Base-by-base conservation (phyloP, 345 rosid genomes). In the Eucalyptus erythrocorys region DNA sequence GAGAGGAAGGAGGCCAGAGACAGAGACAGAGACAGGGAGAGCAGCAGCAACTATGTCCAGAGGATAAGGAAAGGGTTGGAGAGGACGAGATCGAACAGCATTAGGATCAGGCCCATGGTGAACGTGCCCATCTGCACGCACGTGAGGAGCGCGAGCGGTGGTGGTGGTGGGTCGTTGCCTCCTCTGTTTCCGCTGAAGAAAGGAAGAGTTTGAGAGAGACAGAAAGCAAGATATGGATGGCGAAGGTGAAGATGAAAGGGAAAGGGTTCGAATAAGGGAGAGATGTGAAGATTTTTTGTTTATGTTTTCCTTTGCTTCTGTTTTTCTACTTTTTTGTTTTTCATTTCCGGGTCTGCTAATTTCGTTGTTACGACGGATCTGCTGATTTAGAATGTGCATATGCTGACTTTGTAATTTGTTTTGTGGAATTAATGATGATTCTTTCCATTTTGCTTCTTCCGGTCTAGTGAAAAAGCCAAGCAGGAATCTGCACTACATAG, bases 21-120 rank as follows among this genome's bases (percentile, higher is more conserved):
- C 80, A 34, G 13, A 16, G 50, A 17, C 66, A 49, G 51, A 12
- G 68, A 76, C 76, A 61, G 27, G 51, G 76, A 87, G 47, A 66
- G 15, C 84, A 21, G 42, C 24, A 40, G 16, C 30, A 76, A 68
- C 82, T 85, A 82, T 19, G n/a, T 87, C 85, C 87, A 85, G 57
- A 89, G 87, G 87, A 51, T 89, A 15, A 87, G 87, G 89, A 89
- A 87, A 85, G 89, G 89, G 85, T 57, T 89, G 89, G 91, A 89
- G 89, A 89, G 89, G 89, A 89, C 91, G 37, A 89, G 89, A 53
- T 64, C 89, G 26, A 84, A 47, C 40, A 87, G 85, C 68, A 89
- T 89, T 40, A 89, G 91, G 85, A 89, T 89, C 86, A 85, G 91
- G 71, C 91, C 91, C 6, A 84, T 89, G 66, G 87, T 87, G 55